A percentile compares a stretch with the other conserved stretches of the same genome.
Evolutionary conservation across 176 grass and related monocot genomes (phyloP).

Genomic region (Eremochloa ophiuroides): DNA sequence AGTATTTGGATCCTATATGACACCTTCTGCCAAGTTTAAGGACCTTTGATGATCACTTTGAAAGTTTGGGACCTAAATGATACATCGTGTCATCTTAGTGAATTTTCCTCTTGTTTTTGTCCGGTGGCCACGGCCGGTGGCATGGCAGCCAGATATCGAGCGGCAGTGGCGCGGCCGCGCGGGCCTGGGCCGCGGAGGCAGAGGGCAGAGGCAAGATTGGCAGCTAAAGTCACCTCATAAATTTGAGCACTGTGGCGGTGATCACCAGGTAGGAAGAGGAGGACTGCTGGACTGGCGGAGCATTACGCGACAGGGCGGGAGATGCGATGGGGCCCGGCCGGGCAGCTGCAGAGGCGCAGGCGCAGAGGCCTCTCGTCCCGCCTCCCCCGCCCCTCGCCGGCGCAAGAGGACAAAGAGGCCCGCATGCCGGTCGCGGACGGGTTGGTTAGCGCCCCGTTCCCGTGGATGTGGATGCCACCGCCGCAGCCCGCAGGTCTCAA

Average conservation of each 20-base stretch:
- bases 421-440: not conserved
- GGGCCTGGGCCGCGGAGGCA: not conserved
- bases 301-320: conserved; percentile 32
- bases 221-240: conserved; percentile 49
- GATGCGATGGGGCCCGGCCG: conserved; percentile 18
- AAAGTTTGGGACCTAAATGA: too few species aligned
- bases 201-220: not conserved
- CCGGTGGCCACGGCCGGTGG: conserved; percentile 15
- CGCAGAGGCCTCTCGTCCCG: not conserved
- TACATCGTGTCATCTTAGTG: too few species aligned
- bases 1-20: too few species aligned
- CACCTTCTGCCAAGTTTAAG: too few species aligned
- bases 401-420: not conserved
- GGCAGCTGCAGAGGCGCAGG: not conserved
- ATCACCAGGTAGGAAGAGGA: conserved; percentile 17
- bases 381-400: not conserved
- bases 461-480: not conserved
- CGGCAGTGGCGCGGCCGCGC: not conserved
- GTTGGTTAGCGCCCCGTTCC: not conserved
- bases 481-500: not conserved
- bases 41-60: too few species aligned
- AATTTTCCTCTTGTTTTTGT: conserved; percentile 36
- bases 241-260: conserved; percentile 16
- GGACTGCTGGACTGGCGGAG: not conserved
- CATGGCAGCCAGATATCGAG: not conserved